phyloP scores from a whole-genome alignment of 2,329 filamentous ascomycete genomes.

The Talaromyces sp. region DNA sequence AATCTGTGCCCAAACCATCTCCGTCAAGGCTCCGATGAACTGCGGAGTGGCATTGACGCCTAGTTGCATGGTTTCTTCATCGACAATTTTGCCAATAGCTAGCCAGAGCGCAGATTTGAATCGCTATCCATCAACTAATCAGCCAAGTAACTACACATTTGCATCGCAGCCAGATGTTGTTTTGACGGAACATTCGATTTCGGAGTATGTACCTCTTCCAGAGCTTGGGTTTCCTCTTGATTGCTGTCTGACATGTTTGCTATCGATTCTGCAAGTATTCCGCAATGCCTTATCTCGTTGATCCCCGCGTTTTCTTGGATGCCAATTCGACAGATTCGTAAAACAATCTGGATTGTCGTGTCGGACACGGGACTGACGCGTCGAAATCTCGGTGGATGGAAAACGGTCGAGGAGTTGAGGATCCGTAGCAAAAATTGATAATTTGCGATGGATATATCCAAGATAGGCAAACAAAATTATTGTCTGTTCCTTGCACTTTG shows the following conservation, averaged over 20 bases:
- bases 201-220: slow-evolving; percentile 15
- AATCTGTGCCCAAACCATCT: slow-evolving; percentile 84
- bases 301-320: not conserved
- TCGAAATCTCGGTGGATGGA: not conserved
- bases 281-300: not conserved
- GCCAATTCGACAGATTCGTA: not conserved
- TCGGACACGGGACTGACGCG: not conserved
- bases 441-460: not conserved
- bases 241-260: slow-evolving; percentile 14
- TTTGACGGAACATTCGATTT: not conserved
- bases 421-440: not conserved
- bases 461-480: not conserved
- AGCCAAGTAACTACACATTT: not conserved
- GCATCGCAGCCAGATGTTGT: not conserved
- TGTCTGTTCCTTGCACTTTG: not conserved
- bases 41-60: slow-evolving; percentile 86
- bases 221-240: slow-evolving; percentile 11
- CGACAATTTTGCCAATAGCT: slow-evolving; percentile 80
- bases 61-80: slow-evolving; percentile 71
- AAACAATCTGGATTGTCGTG: not conserved
- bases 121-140: slow-evolving; percentile 52
- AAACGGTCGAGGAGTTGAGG: not conserved
- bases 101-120: slow-evolving; percentile 85
- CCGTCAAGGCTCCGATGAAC: slow-evolving; percentile 81
- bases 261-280: not conserved